Base-by-base conservation (phyloP, 148 eudicot genomes). In the Arbutus unedo region DNA sequence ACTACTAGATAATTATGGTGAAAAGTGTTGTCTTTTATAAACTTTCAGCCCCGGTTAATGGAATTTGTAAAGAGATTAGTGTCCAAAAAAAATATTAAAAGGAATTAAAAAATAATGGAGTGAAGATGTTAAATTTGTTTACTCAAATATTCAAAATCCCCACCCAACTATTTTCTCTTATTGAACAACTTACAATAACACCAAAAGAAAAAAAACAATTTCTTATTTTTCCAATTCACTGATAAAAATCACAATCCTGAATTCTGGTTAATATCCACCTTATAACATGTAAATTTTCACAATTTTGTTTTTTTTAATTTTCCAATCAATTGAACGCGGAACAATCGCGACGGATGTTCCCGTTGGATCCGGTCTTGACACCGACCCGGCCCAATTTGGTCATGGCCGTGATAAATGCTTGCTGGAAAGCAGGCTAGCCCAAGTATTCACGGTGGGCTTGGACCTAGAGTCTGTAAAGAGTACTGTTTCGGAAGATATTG, bases 391-490 rank as follows among this genome's bases (percentile, higher is more conserved):
- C 94, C 82, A 92, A 76, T 55, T 90, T 87, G 25, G 86, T 89
- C 41, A 92, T 87, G 57, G 93, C 91, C 62, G 56, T 50, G 31
- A 84, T 60, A 19, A 89, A 89, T 73, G 93, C 91, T 4, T 44
- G 56, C 18, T 92, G 71, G 73, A 89, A 90, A 25, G 82, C 85
- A 1, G 54, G 7, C 2, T 56, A 49, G 94, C 92, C 93, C 90
- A 88, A 16, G 72, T 6, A 31, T 81, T 81, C 0, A 96, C 97
- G 8, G 79, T 67, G 23, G 89, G 87, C 82, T 45, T 89, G 60
- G 98, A 89, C 74, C 98, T 85, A 4, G 84, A 7, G 84, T 96
- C 98, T 0, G 91, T 90, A 60, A 86, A 94, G n/a, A 96, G 91
- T 67, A 91, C 91, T 49, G 38, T 31, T 31, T 31, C 38, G 38